A percentile compares a stretch with the other conserved stretches of the same genome.
These are phyloP conservation scores for Backusella parvicylindrica DNA, from an alignment of 192 early-diverging fungal genomes.

Conservation along the genomic window DNA sequence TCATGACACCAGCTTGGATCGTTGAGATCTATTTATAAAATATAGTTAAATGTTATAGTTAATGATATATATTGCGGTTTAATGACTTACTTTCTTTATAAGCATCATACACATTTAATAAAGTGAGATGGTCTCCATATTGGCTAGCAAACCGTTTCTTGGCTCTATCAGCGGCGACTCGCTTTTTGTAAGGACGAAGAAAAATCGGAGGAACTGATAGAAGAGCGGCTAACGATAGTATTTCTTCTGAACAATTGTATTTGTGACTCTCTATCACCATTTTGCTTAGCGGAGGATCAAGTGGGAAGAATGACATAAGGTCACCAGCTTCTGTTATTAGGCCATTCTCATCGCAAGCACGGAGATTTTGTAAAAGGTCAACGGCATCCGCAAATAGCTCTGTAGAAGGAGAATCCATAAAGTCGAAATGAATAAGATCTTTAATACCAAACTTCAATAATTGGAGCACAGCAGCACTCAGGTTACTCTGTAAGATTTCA, in stretches of 20 bases:
- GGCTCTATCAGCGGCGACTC: conserved; percentile 83
- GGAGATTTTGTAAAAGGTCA: conserved; percentile 92
- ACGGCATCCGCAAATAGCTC: conserved; percentile 97
- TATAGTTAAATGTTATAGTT: neutral
- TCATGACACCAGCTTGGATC: conserved; percentile 90
- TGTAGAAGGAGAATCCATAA: conserved; percentile 98
- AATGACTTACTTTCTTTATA: conserved; percentile 65
- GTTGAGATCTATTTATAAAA: conserved; percentile 36
- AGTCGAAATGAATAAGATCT: conserved; percentile 97
- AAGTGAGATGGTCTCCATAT: conserved; percentile 94
- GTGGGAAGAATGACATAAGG: conserved; percentile 92
- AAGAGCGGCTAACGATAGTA: conserved; percentile 92
- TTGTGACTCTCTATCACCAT: conserved; percentile 85
- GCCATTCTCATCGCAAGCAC: conserved; percentile 91
- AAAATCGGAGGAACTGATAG: conserved; percentile 89
- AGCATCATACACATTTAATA: conserved; percentile 93
- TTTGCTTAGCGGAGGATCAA: conserved; percentile 94
- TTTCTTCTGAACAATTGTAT: conserved; percentile 90
- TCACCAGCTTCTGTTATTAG: conserved; percentile 81
- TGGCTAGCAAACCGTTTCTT: conserved; percentile 89
- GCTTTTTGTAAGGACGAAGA: conserved; percentile 83
- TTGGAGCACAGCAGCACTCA: conserved; percentile 93
- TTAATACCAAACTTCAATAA: conserved; percentile 95
- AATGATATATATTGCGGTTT: neutral
- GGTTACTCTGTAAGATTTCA: conserved; percentile 95